Conservation (phyloP, 2,329 filamentous ascomycete genomes). For the Penicillium crustosum region DNA sequence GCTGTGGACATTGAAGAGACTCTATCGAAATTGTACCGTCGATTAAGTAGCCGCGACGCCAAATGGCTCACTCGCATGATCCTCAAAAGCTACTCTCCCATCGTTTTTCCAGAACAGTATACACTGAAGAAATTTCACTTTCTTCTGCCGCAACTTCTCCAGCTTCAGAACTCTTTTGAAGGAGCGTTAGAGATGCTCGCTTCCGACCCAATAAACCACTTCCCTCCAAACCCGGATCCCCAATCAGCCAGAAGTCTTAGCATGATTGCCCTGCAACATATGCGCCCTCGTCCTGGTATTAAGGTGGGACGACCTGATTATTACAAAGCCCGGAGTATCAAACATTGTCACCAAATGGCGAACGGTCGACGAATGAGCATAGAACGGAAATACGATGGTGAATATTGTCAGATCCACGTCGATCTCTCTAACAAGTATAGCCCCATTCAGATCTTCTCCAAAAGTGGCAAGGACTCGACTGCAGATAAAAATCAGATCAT, state of each 20-base stretch:
- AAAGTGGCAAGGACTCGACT: conserved; percentile 88
- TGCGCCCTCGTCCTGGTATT: conserved; percentile 58
- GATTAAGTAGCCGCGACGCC: conserved; percentile 65
- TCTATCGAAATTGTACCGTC: conserved; percentile 59
- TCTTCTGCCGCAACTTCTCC: conserved; percentile 66
- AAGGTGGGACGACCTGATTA: conserved; percentile 66
- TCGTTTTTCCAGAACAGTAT: conserved; percentile 58
- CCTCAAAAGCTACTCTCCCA: conserved; percentile 71
- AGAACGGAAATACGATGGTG: conserved; percentile 81
- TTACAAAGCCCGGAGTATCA: conserved; percentile 68
- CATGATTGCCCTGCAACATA: conserved; percentile 39
- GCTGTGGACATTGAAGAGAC: conserved; percentile 46
- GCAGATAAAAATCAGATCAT: conserved; percentile 65
- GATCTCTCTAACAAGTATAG: conserved; percentile 57
- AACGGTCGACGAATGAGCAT: conserved; percentile 64
- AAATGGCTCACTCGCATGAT: conserved; percentile 87
- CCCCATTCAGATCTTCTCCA: conserved; percentile 80
- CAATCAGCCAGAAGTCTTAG: conserved; percentile 31
- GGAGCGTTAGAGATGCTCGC: conserved; percentile 58
- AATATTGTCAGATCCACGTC: conserved; percentile 87
- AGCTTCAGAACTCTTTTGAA: conserved; percentile 67
- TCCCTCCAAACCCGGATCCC: conserved; percentile 39
- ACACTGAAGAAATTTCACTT: conserved; percentile 66
- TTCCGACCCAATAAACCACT: conserved; percentile 34
- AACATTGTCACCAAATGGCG: conserved; percentile 69